Base-by-base conservation (phyloP, 176 grass and related monocot genomes). In the Luzula sylvatica region DNA sequence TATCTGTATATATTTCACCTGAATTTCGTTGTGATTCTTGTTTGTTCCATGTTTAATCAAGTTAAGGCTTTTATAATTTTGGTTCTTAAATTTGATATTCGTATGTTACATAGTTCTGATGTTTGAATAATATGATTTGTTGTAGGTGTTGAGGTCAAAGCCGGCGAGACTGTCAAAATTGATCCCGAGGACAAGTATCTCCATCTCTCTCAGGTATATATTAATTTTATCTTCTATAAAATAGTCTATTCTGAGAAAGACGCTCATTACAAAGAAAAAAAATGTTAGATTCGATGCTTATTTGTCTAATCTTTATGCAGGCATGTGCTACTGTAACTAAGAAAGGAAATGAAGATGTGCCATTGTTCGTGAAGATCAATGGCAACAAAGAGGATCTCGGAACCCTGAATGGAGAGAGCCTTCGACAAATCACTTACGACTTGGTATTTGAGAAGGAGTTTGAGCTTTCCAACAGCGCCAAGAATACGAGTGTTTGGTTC, bases 401-500 rank as follows among this genome's bases (percentile, higher is more conserved):
- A 65, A 88, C 80, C 21, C 79, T 95, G 1, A 72, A 72, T 3
- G 14, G 29, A 0, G 83, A 83, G 11, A 87, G 80, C 51, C 53
- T 35, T 49, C 46, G 79, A 4, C 89, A 95, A 51, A 78, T 95
- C n/a, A 60, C 64, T 16, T 85, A 81, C 20, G 89, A 95, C 63
- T 48, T 95, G 30, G 83, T 95, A 11, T 84, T 95, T 20, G 83
- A 95, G n/a, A 81, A 85, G 55, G 83, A 78, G 3, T 95, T 95
- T 64, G 83, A 95, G 73, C 56, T 95, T 12, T 95, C 83, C 0
- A 79, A 95, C 77, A 78, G 55, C 25, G 88, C 89, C 16, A 95
- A 95, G 61, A 66, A 72, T 8, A 14, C 73, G 4, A 95, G 70
- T 13, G 76, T 95, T 8, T 69, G 72, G 58, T 95, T 95, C 48